Base-by-base conservation (phyloP, 1,284 basidiomycete genomes). In the Rugosomyces carneus region DNA sequence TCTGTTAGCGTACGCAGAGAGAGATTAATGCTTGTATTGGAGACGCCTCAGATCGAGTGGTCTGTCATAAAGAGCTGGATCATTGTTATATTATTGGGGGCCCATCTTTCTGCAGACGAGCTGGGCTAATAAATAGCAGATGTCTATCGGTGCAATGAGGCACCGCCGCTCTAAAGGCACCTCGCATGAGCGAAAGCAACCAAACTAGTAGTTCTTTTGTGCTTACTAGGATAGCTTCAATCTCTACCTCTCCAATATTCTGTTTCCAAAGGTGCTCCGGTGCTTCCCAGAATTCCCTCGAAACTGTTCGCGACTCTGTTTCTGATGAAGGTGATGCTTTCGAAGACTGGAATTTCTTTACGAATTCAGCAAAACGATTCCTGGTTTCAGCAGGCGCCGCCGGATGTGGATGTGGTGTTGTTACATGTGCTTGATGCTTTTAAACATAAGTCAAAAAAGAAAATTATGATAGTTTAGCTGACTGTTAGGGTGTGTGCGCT, bases 1-100 rank as follows among this genome's bases (percentile, higher is more conserved):
- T 69, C 67, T 96, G 65, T 70, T 93, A 47, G 85, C 91, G 50
- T 93, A 95, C 51, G 92, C 91, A 32, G 93, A 97, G 78, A 94
- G 91, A 72, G 93, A 96, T 67, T 57, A 55, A n/a, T n/a, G 48
- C 5, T 5, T 26, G 24, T 26, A 26, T 5, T 26, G 24, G 5
- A 26, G 24, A 26, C 24, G 10, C 24, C 24, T 26, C 24, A 26
- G 24, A n/a, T 26, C 24, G 24, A 26, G 10, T 26, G 10, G 24
- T 26, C 24, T 26, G 10, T 26, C 24, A 26, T 10, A 5, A 5
- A 26, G 24, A 26, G 24, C 24, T 26, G 5, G 24, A 10, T 5
- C 10, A 26, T 10, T 5, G 24, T 10, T 26, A 10, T 26, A 10
- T 26, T 26, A 10, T n/a, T n/a, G n/a, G n/a, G n/a, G n/a, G n/a